Evolutionary conservation across 495 filamentous ascomycete species (phyloP), one percentile per base, ranked within the genome.

Genomic region (Patellaria atrata): DNA sequence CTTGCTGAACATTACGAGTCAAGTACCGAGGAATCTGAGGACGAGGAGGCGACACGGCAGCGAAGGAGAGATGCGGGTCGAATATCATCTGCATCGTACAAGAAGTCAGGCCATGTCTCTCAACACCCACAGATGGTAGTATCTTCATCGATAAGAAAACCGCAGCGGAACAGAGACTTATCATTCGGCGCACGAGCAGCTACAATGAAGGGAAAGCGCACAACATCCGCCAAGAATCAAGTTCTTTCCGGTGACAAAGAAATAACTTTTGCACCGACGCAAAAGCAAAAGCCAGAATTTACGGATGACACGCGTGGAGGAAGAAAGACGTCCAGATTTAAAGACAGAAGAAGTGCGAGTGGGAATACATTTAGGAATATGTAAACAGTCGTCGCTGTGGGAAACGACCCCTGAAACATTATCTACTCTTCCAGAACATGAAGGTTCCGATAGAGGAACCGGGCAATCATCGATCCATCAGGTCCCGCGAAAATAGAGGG

Each of bases 171-270:
- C 17, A 60, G 59, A 22, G 71, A 77, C 33, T 55, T 61, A 10
- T 77, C 81, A 4, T 78, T 96, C 35, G 85, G 78, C 5, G 71
- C 79, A 0, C 71, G 82, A 19, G 65, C 66, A 1, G 63, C 70
- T 25, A 61, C 62, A 21, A 60, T 67, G 48, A 64, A 61, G 26
- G 41, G 35, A 57, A 66, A 35, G 66, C 29, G 48, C 62, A 22
- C 57, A 52, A 19, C 67, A 35, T 28, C 18, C 3, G 38, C 42
- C 2, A 61, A 63, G 16, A 57, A 54, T 3, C 61, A 64, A 25
- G 70, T 71, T 13, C 69, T 79, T 2, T 72, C 81, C 16, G 89
- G 91, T 7, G 91, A 94, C 55, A 68, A 77, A 48, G 73, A 89
- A 53, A 61, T 96, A 31, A 82, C 82, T 13, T 96, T 94, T 62